Base-by-base conservation (phyloP, 192 early-diverging fungal species). In the Linnemannia schmuckeri region DNA sequence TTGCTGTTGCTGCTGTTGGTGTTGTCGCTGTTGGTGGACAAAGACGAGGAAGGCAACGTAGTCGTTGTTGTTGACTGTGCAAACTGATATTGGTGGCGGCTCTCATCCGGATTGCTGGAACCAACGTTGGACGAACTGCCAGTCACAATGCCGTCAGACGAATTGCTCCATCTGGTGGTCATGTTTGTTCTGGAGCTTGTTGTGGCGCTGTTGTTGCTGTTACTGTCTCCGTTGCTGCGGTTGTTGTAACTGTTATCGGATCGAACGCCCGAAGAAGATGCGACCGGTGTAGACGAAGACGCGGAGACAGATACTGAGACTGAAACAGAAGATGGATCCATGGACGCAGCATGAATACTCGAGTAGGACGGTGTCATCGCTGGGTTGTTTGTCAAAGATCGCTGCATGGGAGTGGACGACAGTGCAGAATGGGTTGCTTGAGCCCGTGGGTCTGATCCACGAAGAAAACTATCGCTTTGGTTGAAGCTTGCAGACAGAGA, bases 361-460 rank as follows among this genome's bases (percentile, higher is more conserved):
- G 73, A 75, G 33, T 40, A 37, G 49, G 37, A 27, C 22, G 37
- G 77, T 5, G 66, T 4, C 82, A 78, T 79, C 1, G 37, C 69
- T 18, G 83, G 83, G 13, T 86, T 77, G 69, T 80, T 75, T 2
- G 78, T 80, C 35, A 80, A n/a, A 8, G 83, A 77, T 52, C 83
- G 78, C 61, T 86, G 77, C 85, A 87, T 81, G 6, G 85, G 85
- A 9, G 85, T 81, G 1, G 85, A 87, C 1, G 79, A 54, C 27
- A 80, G 70, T 24, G 46, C 44, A 57, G 41, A 69, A 15, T 63
- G 35, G 8, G 17, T 24, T n/a, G 7, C 49, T 20, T 37, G 13
- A 17, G 41, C 13, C 38, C 63, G 46, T 42, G 38, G 38, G 20
- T 30, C 35, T 24, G 30, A 57, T 49, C 54, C 35, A 40, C 46